Conservation (phyloP, 1,284 basidiomycete genomes). For the Singerocomus rubriflavus region DNA sequence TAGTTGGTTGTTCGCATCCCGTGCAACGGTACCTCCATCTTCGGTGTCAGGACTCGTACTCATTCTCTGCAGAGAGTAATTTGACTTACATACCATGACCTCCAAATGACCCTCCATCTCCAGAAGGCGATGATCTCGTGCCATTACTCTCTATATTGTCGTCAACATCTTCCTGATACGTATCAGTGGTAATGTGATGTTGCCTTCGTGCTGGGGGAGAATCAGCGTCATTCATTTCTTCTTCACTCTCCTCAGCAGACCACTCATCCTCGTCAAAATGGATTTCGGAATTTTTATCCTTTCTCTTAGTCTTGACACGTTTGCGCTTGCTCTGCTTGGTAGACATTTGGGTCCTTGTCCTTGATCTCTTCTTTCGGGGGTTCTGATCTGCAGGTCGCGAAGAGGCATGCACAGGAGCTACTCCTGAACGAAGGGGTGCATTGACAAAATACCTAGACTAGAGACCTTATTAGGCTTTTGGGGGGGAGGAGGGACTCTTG, state of each 20-base stretch:
- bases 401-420: constrained; percentile 1
- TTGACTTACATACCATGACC: constrained; percentile 9
- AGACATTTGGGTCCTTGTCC: constrained; percentile 6
- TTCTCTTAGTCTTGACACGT: constrained; percentile 45
- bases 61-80: not conserved
- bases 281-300: constrained; percentile 31
- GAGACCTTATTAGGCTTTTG: constrained; percentile 14
- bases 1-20: constrained; percentile 3
- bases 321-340: constrained; percentile 34
- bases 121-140: constrained; percentile 13
- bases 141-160: constrained; percentile 21
- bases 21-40: not conserved
- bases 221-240: constrained; percentile 11
- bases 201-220: constrained; percentile 28
- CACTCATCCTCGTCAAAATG: constrained; percentile 28
- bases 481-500: not conserved
- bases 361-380: constrained; percentile 24
- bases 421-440: constrained; percentile 33
- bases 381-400: constrained; percentile 1
- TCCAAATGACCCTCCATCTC: not conserved
- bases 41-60: not conserved
- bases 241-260: constrained; percentile 23
- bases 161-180: constrained; percentile 27
- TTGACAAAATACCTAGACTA: constrained; percentile 56
- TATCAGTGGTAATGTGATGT: constrained; percentile 20